Evolutionary conservation across 164 flowering plant species (phyloP), one percentile per base, ranked within the genome.

Genomic region (Cinnamomum chago): DNA sequence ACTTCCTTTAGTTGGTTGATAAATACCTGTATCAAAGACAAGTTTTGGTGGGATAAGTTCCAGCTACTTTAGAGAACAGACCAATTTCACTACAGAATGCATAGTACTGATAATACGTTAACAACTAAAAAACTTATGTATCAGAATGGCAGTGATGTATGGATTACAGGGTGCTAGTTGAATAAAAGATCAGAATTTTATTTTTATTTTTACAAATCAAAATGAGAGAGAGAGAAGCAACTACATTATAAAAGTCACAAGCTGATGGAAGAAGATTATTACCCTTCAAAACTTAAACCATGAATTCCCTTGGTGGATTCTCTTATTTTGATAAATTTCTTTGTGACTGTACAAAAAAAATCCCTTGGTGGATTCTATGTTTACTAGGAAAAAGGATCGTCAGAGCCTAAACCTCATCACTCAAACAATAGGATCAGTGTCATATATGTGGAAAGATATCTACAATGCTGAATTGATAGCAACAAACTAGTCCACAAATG

Each of bases 1-100:
- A 86, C 97, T 67, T 90, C 99, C 83, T 92, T 94, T 71, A 96
- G 82, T 85, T 96, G 98, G 86, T 87, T 91, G 68, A 91, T 84
- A 40, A 96, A 94, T 76, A 92, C 98, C 99, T 95, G 78, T 74
- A 81, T 58, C 66, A 18, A 51, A 62, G 50, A 72, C 60, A 67
- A 68, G 51, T 6, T 22, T 6, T 66, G 15, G 25, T 18, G 22
- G 9, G 47, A 30, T 30, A 67, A 50, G n/a, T 30, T 28, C 50
- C 15, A 4, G 17, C n/a, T 33, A 2, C 18, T 13, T 30, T 27
- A 23, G 33, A 64, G 69, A 28, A 30, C 33, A 67, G 20, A 67
- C 69, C 40, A 23, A 67, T n/a, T 25, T 18, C 28, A 64, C 60
- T 17, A 20, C 2, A 20, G n/a, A 15, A 55, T 14, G n/a, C 5